phyloP scores from a whole-genome alignment of 2,329 filamentous ascomycete species.

The Chaetomiaceae sp. region DNA sequence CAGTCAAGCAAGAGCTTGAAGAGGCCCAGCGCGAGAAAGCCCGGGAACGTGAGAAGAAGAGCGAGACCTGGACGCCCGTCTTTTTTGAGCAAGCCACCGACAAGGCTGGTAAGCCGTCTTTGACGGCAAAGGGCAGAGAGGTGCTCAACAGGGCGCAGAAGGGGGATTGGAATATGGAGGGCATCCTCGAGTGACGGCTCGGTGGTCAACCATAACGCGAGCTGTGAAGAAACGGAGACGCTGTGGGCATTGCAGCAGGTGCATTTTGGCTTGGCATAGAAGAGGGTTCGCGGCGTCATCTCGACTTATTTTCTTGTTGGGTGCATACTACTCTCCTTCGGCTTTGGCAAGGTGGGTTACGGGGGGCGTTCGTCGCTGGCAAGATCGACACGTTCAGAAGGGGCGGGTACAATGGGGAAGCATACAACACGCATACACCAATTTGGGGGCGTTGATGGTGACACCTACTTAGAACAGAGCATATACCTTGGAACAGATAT shows the following conservation, averaged over 20 bases:
- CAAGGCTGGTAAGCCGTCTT: slow-evolving; percentile 26
- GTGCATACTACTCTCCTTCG: background rate
- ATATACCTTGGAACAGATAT: background rate
- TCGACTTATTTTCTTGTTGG: background rate
- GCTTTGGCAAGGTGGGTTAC: background rate
- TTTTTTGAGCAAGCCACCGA: slow-evolving; percentile 58
- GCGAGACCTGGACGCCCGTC: slow-evolving; percentile 73
- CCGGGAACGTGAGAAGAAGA: slow-evolving; percentile 67
- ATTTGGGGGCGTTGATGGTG: background rate
- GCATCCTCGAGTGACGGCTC: slow-evolving; percentile 21
- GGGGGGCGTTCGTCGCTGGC: background rate
- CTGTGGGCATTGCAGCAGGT: background rate
- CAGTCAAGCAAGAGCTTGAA: slow-evolving; percentile 84
- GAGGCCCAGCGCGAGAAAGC: slow-evolving; percentile 84
- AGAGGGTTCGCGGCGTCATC: background rate
- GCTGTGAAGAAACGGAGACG: no score
- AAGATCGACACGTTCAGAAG: background rate
- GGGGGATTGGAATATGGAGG: slow-evolving; percentile 29
- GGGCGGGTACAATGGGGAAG: background rate
- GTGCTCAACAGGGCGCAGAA: slow-evolving; percentile 26
- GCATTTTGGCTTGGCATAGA: slow-evolving; percentile 8
- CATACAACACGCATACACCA: background rate
- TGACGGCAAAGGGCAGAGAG: slow-evolving; percentile 27
- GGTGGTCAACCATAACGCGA: no score
- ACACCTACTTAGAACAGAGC: background rate